Evolutionary conservation across 108 stramenopile species (phyloP).

Genomic region (Chaetoceros tenuissimus): DNA sequence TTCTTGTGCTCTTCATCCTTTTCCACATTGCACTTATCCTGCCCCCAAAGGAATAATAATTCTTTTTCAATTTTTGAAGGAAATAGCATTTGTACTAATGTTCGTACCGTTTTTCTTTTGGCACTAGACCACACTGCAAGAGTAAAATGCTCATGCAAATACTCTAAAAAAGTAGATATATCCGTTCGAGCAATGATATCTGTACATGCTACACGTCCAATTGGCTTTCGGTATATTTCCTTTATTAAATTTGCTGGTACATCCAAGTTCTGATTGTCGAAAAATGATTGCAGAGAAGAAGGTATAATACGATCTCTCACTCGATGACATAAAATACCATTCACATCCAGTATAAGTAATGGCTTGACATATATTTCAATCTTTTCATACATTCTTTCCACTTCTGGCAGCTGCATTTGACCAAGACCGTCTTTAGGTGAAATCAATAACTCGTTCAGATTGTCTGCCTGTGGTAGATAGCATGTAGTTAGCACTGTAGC

Average conservation of each 20-base stretch:
- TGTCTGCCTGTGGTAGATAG: too few species aligned
- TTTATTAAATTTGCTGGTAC: background rate
- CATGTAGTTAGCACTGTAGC: too few species aligned
- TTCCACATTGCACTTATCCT: conserved; percentile 22
- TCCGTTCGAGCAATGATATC: conserved; percentile 56
- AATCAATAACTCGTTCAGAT: too few species aligned
- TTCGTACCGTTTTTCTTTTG: conserved; percentile 49
- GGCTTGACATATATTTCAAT: conserved; percentile 33
- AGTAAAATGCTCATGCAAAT: conserved; percentile 42
- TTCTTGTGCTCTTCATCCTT: conserved; percentile 1
- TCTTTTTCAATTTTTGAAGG: conserved; percentile 29
- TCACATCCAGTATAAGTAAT: conserved; percentile 67
- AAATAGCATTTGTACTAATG: conserved; percentile 39
- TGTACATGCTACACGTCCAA: conserved; percentile 46
- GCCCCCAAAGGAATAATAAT: conserved; percentile 71
- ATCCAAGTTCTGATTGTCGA: background rate
- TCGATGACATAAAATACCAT: conserved; percentile 80
- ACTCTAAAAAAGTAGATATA: conserved; percentile 30
- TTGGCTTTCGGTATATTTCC: conserved; percentile 19
- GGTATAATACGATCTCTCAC: conserved; percentile 15
- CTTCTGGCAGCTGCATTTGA: background rate
- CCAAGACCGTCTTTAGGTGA: too few species aligned
- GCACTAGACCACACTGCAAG: conserved; percentile 81
- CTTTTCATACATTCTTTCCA: conserved; percentile 1
- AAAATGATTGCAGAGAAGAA: background rate